phyloP scores from a whole-genome alignment of 2,329 filamentous ascomycete genomes.

The Penicillium sp. region DNA sequence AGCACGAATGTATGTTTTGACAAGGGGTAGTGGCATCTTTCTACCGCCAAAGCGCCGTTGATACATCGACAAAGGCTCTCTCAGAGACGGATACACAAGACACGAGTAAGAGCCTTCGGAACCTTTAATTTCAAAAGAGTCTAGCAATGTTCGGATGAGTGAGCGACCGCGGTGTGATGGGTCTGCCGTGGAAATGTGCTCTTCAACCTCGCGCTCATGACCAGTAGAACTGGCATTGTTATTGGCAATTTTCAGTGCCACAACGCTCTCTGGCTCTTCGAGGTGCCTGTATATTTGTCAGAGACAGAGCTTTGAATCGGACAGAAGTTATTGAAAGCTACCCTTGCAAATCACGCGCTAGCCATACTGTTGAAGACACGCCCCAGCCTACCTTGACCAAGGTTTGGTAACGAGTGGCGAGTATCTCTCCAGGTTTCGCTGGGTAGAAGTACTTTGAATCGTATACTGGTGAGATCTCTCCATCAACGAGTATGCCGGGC shows the following conservation, averaged over 20 bases:
- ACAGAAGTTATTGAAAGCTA: constrained; percentile 19
- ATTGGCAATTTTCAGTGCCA: constrained; percentile 31
- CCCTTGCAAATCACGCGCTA: constrained; percentile 30
- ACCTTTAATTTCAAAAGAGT: constrained; percentile 34
- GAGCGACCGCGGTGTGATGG: constrained; percentile 33
- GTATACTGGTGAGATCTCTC: constrained; percentile 31
- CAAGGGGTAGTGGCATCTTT: constrained; percentile 33
- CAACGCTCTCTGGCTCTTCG: constrained; percentile 25
- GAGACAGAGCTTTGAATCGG: constrained; percentile 17
- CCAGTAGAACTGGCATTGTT: constrained; percentile 20
- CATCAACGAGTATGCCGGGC: constrained; percentile 24
- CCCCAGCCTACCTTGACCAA: constrained; percentile 33
- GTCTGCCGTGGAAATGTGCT: constrained; percentile 33
- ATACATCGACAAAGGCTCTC: constrained; percentile 39
- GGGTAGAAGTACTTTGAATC: constrained; percentile 30
- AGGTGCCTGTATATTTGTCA: constrained; percentile 26
- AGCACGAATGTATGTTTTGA: constrained; percentile 37
- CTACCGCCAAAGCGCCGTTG: constrained; percentile 29
- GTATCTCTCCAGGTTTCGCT: constrained; percentile 30
- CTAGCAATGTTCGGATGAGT: constrained; percentile 35
- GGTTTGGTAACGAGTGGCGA: constrained; percentile 28
- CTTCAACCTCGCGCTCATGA: constrained; percentile 34
- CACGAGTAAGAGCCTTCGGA: constrained; percentile 35
- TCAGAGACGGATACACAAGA: constrained; percentile 41
- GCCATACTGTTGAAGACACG: constrained; percentile 30